Conservation (phyloP, 2,329 filamentous ascomycete genomes). For the Microcera coccophila region DNA sequence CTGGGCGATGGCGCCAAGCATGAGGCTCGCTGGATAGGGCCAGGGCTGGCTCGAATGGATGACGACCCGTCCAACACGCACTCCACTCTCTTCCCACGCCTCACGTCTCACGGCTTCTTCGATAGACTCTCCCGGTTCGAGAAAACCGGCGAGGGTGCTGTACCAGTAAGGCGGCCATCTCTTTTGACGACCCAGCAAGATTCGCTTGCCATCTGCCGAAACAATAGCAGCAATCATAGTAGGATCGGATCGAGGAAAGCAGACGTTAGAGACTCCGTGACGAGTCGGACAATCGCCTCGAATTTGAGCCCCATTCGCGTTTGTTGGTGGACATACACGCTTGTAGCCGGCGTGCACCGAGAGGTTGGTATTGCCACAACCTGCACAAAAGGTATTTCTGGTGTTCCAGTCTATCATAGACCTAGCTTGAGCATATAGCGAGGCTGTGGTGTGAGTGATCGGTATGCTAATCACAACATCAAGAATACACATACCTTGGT, state of each 20-base stretch:
- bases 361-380: slow-evolving; percentile 79
- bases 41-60: slow-evolving; percentile 83
- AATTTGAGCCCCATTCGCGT: slow-evolving; percentile 50
- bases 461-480: neutral
- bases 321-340: slow-evolving; percentile 70
- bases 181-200: slow-evolving; percentile 81
- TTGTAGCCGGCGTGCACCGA: slow-evolving; percentile 78
- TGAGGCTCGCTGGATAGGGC: slow-evolving; percentile 80
- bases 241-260: slow-evolving; percentile 87
- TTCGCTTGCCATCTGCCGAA: slow-evolving; percentile 68
- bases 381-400: slow-evolving; percentile 86
- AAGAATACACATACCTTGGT: slow-evolving; percentile 49
- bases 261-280: slow-evolving; percentile 81
- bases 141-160: slow-evolving; percentile 81
- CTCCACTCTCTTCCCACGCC: slow-evolving; percentile 82
- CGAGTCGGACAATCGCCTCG: slow-evolving; percentile 75
- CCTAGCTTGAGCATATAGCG: slow-evolving; percentile 84
- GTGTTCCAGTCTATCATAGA: slow-evolving; percentile 91
- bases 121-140: slow-evolving; percentile 79
- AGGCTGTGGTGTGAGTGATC: slow-evolving; percentile 52
- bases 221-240: slow-evolving; percentile 94
- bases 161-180: slow-evolving; percentile 84
- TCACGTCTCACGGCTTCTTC: slow-evolving; percentile 81
- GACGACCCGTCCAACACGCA: slow-evolving; percentile 70
- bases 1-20: slow-evolving; percentile 87